phyloP scores from a whole-genome alignment of 768 basidiomycete genomes.

The Lentinula guzmanii region DNA sequence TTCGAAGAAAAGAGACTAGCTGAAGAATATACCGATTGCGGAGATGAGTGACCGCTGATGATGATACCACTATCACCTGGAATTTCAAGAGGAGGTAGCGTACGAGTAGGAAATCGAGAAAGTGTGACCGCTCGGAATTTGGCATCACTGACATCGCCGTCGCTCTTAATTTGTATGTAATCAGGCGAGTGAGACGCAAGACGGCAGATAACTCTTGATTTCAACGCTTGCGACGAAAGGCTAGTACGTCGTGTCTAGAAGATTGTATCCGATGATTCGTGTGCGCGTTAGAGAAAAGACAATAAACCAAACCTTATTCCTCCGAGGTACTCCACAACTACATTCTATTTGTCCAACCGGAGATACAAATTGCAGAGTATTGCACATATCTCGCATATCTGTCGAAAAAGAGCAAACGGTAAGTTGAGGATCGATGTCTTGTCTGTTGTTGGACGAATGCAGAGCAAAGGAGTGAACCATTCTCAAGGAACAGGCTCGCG shows the following conservation, averaged over 20 bases:
- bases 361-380: background rate
- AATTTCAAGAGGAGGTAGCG: background rate
- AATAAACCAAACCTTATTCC: conserved; percentile 5
- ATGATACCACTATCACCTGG: background rate
- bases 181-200: background rate
- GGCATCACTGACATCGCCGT: background rate
- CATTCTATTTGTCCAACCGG: background rate
- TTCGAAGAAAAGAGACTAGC: conserved; percentile 22
- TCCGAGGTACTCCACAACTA: background rate
- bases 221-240: background rate
- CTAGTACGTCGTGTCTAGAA: background rate
- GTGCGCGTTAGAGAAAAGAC: background rate
- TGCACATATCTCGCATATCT: background rate
- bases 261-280: background rate
- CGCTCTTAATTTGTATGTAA: background rate
- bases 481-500: background rate
- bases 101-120: conserved; percentile 3
- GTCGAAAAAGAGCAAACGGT: background rate
- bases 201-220: background rate
- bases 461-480: conserved; percentile 2
- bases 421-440: background rate
- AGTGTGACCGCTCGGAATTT: background rate
- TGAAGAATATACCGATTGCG: conserved; percentile 7
- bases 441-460: background rate
- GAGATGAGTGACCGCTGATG: conserved; percentile 8